Conservation (phyloP, 495 filamentous ascomycete genomes). For the Trypethelium eluteriae region DNA sequence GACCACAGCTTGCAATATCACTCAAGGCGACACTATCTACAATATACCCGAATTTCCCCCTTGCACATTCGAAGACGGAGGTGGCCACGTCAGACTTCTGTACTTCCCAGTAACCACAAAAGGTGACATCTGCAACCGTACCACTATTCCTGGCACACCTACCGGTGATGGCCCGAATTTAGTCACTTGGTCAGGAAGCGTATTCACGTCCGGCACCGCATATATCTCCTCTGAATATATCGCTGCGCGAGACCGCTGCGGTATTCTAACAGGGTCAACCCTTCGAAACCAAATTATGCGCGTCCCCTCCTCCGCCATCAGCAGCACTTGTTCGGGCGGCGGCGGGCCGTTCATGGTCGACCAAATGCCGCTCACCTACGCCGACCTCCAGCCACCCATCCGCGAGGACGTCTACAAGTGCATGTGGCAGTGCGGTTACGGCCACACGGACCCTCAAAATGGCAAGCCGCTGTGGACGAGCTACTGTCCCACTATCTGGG, state of each 20-base stretch:
- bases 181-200: neutral
- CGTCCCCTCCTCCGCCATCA: neutral
- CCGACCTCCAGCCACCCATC: neutral
- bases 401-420: conserved; percentile 2
- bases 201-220: neutral
- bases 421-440: neutral
- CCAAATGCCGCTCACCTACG: neutral
- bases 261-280: neutral
- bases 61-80: neutral
- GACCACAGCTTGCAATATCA: neutral
- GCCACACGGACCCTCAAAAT: neutral
- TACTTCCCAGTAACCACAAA: neutral
- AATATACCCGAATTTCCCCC: neutral
- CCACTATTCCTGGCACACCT: neutral
- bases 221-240: conserved; percentile 1
- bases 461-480: neutral
- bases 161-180: neutral
- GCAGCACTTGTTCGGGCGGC: neutral
- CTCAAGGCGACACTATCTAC: neutral
- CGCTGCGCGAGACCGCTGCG: neutral
- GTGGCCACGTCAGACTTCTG: neutral
- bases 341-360: neutral
- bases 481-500: neutral
- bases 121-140: neutral
- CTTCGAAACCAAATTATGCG: neutral